Evolutionary conservation across 495 filamentous ascomycete genomes (phyloP).

Genomic region (Cetradonia linearis): DNA sequence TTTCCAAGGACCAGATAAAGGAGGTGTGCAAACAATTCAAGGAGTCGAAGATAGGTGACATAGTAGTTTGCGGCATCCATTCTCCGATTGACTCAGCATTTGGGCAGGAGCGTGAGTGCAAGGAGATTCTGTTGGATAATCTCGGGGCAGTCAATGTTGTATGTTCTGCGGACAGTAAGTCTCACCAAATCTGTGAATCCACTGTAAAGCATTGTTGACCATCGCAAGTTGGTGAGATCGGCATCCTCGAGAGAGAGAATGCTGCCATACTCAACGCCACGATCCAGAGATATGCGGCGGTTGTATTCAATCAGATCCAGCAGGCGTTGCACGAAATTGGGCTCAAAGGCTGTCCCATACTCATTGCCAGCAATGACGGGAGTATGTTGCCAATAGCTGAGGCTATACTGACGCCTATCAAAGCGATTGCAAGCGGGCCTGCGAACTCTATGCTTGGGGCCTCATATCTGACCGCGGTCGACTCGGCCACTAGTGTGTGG

Average conservation of each 20-base stretch:
- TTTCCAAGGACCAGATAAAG: not conserved
- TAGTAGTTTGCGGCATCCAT: slow-evolving; percentile 4
- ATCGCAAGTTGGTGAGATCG: slow-evolving; percentile 26
- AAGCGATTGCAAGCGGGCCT: slow-evolving; percentile 44
- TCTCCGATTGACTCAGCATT: slow-evolving; percentile 9
- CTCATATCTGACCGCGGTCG: slow-evolving; percentile 32
- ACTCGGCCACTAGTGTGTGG: not conserved
- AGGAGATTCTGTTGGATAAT: not conserved
- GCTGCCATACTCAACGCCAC: slow-evolving; percentile 46
- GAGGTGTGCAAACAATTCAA: not conserved
- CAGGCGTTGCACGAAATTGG: slow-evolving; percentile 37
- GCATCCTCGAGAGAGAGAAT: slow-evolving; percentile 48
- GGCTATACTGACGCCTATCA: slow-evolving; percentile 42
- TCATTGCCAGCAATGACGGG: slow-evolving; percentile 49
- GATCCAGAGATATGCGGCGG: slow-evolving; percentile 40
- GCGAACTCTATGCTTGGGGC: slow-evolving; percentile 50
- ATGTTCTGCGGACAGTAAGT: not conserved
- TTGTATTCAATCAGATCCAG: slow-evolving; percentile 41
- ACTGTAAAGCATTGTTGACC: not conserved
- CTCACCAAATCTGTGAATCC: not conserved
- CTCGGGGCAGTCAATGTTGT: not conserved
- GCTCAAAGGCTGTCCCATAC: slow-evolving; percentile 38
- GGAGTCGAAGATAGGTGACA: not conserved
- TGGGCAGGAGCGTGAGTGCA: not conserved
- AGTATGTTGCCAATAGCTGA: slow-evolving; percentile 40